Base-by-base conservation (phyloP, 805 yeast species). In the Torulaspora quercuum region DNA sequence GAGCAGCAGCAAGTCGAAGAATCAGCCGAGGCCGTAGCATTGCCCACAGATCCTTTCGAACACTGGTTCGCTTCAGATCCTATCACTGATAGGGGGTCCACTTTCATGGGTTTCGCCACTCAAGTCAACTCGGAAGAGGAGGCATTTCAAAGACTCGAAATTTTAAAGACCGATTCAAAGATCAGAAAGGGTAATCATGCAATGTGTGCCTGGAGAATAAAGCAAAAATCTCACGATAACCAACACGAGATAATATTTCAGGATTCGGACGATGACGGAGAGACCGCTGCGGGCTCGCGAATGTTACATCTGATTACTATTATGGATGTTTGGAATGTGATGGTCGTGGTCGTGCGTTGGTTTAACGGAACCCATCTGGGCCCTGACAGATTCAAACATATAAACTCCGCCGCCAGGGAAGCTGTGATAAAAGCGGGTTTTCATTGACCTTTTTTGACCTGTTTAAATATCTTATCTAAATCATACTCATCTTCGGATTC, bases 221-320 rank as follows among this genome's bases (percentile, higher is more conserved):
- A 69, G 38, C 59, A 55, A 0, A 63, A 54, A 1, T 35, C 47
- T 11, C 67, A 69, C 12, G 40, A 28, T 13, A 35, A 41, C 18
- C 27, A 33, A 3, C 51, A 63, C 17, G 85, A 80, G 0, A 73
- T 77, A 0, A 68, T 72, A 23, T 73, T 70, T 31, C 92, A 85
- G 50, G 97, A 92, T 50, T 88, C 85, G 50, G 97, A 92, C 54
- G 97, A 92, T 58, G 98, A 90, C 55, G 98, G 98, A 3, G 98
- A 92, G 55, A 73, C 94, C 0, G 97, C 97, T 1, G 95, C 97
- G 1, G 98, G 98, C 7, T 78, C 89, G 4, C 67, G 96, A 40
- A 65, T 89, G 70, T 61, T 88, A 33, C 95, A 87, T 64, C 61
- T 89, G 31, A 62, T 89, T 46, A 76, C 84, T 23, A 73, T 77